These are phyloP conservation scores for Thecaphora thlaspeos DNA, from an alignment of 1,284 basidiomycete genomes.

Conservation along the genomic window DNA sequence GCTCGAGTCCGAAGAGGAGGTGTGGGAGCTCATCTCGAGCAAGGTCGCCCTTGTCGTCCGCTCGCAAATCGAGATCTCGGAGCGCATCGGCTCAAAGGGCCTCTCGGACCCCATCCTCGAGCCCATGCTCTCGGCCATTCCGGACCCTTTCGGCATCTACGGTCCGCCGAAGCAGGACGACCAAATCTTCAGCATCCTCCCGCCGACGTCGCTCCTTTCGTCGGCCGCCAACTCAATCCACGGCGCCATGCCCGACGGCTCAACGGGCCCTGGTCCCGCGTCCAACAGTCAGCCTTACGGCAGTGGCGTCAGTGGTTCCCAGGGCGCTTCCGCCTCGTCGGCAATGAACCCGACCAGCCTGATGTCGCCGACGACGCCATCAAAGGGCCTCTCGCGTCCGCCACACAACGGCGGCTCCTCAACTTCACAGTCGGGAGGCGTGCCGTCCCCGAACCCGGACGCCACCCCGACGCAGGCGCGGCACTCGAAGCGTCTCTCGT, in stretches of 20 bases:
- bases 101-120: constrained; percentile 81
- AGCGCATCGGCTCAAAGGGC: constrained; percentile 83
- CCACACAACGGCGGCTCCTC: not conserved
- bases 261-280: not conserved
- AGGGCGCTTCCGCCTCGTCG: not conserved
- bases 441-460: not conserved
- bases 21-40: constrained; percentile 81
- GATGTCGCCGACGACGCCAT: constrained; percentile 38
- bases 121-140: constrained; percentile 81
- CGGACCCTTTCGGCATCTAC: constrained; percentile 89
- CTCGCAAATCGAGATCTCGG: constrained; percentile 58
- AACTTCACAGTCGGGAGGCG: not conserved
- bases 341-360: constrained; percentile 25
- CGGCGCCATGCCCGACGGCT: constrained; percentile 1
- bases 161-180: constrained; percentile 82
- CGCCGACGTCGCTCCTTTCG: constrained; percentile 36
- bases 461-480: not conserved
- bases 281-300: constrained; percentile 18
- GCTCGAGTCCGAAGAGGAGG: constrained; percentile 85
- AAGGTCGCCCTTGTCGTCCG: constrained; percentile 51
- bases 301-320: not conserved
- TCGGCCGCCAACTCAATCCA: constrained; percentile 31
- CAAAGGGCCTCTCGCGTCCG: constrained; percentile 23
- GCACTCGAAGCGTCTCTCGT: not conserved
- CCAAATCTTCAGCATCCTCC: constrained; percentile 80